A percentile compares a stretch with the other conserved stretches of the same genome.
These are phyloP conservation scores for Hansfordia pulvinata DNA, from an alignment of 2,329 filamentous ascomycete species.

Conservation along the genomic window DNA sequence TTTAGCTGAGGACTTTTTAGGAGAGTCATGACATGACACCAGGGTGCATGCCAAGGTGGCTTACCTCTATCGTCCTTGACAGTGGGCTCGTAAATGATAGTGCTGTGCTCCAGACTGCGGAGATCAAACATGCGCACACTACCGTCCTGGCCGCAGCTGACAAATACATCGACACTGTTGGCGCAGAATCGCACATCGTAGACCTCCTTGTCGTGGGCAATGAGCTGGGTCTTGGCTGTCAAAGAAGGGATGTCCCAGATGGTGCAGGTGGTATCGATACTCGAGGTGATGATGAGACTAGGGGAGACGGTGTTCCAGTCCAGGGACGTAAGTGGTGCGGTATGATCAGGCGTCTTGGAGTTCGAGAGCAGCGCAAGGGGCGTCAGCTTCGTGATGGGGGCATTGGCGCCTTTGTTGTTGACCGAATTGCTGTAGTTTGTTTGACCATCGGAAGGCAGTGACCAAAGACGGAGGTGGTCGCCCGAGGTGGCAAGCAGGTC, in stretches of 20 bases:
- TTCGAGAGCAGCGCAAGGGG: constrained; percentile 89
- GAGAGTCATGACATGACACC: background rate
- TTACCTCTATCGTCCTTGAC: constrained; percentile 67
- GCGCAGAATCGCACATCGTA: constrained; percentile 98
- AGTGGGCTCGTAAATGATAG: constrained; percentile 96
- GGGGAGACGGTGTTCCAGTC: constrained; percentile 98
- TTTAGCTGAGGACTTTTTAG: background rate
- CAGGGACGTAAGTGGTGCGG: constrained; percentile 85
- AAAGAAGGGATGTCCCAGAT: constrained; percentile 99
- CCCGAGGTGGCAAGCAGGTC: constrained; percentile 91
- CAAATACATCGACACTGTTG: constrained; percentile 96
- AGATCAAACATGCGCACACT: constrained; percentile 98
- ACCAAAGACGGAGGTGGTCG: constrained; percentile 90
- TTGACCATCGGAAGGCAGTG: constrained; percentile 58
- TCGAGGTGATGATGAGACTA: constrained; percentile 95
- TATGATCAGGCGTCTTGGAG: constrained; percentile 96
- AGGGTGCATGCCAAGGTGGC: constrained; percentile 6
- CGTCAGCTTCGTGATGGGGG: constrained; percentile 65
- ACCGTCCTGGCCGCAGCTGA: constrained; percentile 92
- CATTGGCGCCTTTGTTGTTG: constrained; percentile 44
- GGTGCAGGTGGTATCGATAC: constrained; percentile 96
- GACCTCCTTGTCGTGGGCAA: constrained; percentile 97
- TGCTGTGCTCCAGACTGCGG: constrained; percentile 90
- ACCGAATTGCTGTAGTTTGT: constrained; percentile 52
- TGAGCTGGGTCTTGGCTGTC: constrained; percentile 94